Percentiles rank a stretch among this genome's conserved stretches.
phyloP scores from a whole-genome alignment of 2,329 filamentous ascomycete species.

The Cladosporium velox region DNA sequence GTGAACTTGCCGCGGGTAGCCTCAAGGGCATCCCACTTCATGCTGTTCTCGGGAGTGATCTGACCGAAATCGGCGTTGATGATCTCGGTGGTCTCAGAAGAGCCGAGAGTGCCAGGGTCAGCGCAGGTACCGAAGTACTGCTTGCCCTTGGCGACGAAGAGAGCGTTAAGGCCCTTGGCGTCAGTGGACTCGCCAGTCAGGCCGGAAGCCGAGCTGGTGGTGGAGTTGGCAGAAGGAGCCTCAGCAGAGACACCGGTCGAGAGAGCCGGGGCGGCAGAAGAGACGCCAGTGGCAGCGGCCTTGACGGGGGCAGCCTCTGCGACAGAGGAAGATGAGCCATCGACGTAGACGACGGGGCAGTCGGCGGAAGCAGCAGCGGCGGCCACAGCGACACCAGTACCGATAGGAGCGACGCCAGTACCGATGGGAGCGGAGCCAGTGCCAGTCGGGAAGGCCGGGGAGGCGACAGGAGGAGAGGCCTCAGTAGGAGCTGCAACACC shows the following conservation, averaged over 20 bases:
- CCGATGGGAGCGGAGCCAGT: background rate
- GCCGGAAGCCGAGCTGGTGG: conserved; percentile 6
- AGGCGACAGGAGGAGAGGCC: conserved; percentile 5
- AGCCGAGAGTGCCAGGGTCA: conserved; percentile 56
- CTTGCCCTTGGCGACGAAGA: conserved; percentile 65
- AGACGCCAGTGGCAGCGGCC: conserved; percentile 2
- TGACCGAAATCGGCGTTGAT: conserved; percentile 65
- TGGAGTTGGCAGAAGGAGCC: background rate
- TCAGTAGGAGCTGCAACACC: background rate
- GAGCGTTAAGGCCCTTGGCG: conserved; percentile 52
- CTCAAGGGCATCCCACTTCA: conserved; percentile 69
- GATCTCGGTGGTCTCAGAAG: conserved; percentile 55
- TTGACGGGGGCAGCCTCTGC: background rate
- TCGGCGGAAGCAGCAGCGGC: background rate
- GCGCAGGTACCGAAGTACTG: conserved; percentile 60
- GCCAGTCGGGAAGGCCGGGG: background rate
- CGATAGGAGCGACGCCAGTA: background rate
- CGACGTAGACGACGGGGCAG: background rate
- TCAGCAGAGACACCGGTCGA: background rate
- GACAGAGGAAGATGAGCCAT: background rate
- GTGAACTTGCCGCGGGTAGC: conserved; percentile 54
- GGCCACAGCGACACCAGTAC: conserved; percentile 4
- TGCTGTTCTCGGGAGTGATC: conserved; percentile 66
- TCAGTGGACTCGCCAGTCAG: conserved; percentile 16
- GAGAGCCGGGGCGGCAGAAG: background rate